Conservation (phyloP, 2,329 filamentous ascomycete species). For the Aspergillus latus region DNA sequence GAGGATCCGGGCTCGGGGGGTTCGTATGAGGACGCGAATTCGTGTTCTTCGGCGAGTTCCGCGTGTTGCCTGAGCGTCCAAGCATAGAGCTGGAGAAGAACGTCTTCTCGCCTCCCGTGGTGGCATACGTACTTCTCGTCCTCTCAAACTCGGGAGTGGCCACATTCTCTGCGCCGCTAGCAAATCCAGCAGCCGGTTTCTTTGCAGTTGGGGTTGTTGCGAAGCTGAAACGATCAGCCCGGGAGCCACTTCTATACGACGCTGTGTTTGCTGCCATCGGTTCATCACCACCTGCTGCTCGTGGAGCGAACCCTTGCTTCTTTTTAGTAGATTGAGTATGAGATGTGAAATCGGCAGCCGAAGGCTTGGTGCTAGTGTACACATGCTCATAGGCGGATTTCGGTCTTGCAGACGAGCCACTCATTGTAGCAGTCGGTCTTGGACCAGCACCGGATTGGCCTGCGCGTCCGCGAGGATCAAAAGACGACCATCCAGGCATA, state of each 20-base stretch:
- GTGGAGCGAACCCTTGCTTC: slow-evolving; percentile 59
- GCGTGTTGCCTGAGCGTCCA: slow-evolving; percentile 54
- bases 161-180: slow-evolving; percentile 28
- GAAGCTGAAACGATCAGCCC: slow-evolving; percentile 39
- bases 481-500: slow-evolving; percentile 37
- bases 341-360: slow-evolving; percentile 34
- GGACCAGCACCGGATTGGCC: slow-evolving; percentile 22
- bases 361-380: slow-evolving; percentile 32
- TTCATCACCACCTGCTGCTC: slow-evolving; percentile 60
- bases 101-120: slow-evolving; percentile 56
- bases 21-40: slow-evolving; percentile 37
- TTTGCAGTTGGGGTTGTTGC: slow-evolving; percentile 43
- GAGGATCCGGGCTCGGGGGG: slow-evolving; percentile 35
- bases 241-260: slow-evolving; percentile 45
- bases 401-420: slow-evolving; percentile 29
- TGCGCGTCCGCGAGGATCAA: slow-evolving; percentile 39
- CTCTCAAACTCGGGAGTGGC: slow-evolving; percentile 49
- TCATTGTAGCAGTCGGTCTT: slow-evolving; percentile 24
- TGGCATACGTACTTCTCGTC: slow-evolving; percentile 56
- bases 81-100: slow-evolving; percentile 54
- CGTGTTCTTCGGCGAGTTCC: slow-evolving; percentile 47
- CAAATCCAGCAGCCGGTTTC: slow-evolving; percentile 39
- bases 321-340: slow-evolving; percentile 48
- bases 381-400: slow-evolving; percentile 44
- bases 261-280: slow-evolving; percentile 55